A percentile compares a stretch with the other conserved stretches of the same genome.
Conservation (phyloP, 306 rosid genomes). For the Lagenaria siceraria region DNA sequence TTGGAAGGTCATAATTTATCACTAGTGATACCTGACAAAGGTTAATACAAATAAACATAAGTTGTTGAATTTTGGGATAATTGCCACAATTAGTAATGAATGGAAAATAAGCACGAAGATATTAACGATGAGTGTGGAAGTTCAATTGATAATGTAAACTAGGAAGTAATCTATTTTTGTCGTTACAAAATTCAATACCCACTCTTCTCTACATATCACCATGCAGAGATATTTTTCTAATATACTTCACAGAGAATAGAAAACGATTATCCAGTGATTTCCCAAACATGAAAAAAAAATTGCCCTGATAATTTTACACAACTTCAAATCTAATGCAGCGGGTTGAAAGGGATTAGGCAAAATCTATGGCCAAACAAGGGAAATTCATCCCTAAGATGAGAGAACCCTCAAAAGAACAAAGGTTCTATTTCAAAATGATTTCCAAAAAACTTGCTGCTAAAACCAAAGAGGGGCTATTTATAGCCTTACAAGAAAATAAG, state of each 20-base stretch:
- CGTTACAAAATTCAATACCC: neutral
- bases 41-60: neutral
- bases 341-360: too few relatives aligned
- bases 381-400: too few relatives aligned
- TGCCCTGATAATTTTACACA: neutral
- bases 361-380: too few relatives aligned
- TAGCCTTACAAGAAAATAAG: too few relatives aligned
- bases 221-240: neutral
- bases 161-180: neutral
- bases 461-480: too few relatives aligned
- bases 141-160: neutral
- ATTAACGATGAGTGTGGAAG: neutral
- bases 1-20: conserved; percentile 92
- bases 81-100: neutral
- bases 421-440: too few relatives aligned
- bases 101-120: neutral
- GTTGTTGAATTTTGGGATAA: neutral
- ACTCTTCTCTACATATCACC: neutral
- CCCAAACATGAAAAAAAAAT: neutral
- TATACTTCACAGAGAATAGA: neutral
- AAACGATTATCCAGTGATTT: neutral
- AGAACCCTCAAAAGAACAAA: too few relatives aligned
- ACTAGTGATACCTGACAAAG: conserved; percentile 72
- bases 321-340: neutral
- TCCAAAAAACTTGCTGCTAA: too few relatives aligned